Evolutionary conservation across 441 rosid species (phyloP).

Genomic region (Pelargonium fulgidum): DNA sequence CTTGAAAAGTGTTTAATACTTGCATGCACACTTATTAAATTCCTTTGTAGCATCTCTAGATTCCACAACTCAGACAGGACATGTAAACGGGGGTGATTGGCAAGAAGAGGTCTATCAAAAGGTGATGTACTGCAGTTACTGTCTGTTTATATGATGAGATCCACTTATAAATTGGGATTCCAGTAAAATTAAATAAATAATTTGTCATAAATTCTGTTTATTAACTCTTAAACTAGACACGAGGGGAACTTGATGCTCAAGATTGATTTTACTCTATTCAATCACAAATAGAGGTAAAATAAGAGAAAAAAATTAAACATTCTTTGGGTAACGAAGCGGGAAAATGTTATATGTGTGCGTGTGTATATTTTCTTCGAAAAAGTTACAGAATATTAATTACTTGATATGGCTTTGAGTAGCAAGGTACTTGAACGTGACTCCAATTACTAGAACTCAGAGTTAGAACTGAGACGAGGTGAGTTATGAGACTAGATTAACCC

Average conservation of each 20-base stretch:
- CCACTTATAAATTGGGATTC: background rate
- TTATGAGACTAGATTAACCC: too few species aligned
- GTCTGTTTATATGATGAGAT: background rate
- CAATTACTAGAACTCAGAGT: too few species aligned
- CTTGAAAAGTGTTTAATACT: background rate
- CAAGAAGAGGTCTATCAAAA: constrained; percentile 82
- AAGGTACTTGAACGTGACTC: too few species aligned
- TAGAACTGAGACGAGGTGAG: too few species aligned
- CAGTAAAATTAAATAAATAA: background rate
- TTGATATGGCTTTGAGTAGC: too few species aligned
- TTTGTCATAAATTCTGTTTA: background rate
- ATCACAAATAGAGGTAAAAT: too few species aligned
- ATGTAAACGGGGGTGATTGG: constrained; percentile 67
- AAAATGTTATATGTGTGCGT: too few species aligned
- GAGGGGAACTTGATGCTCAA: background rate
- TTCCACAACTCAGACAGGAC: constrained; percentile 65
- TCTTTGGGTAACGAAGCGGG: too few species aligned
- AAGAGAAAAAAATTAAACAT: too few species aligned
- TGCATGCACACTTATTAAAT: background rate
- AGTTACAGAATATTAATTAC: too few species aligned
- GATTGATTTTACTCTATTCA: too few species aligned
- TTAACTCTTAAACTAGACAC: background rate
- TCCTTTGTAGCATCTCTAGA: constrained; percentile 61
- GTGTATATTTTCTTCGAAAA: too few species aligned
- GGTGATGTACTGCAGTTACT: constrained; percentile 31